Base-by-base conservation (phyloP, 768 basidiomycete genomes). In the Xerocomus potaroensis region DNA sequence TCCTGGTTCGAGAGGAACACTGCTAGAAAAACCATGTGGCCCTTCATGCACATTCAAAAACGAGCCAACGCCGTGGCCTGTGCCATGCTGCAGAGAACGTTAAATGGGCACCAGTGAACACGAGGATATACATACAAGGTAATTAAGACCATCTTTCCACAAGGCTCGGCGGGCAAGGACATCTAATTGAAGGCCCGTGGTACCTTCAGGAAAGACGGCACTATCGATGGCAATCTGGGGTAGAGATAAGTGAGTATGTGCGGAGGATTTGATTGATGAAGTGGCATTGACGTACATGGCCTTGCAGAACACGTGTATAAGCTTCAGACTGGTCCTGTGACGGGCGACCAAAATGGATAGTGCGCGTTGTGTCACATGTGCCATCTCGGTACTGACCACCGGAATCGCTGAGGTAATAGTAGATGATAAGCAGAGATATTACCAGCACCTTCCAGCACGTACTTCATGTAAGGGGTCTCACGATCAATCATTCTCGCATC, bases 301-400 rank as follows among this genome's bases (percentile, higher is more conserved):
- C 95, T 69, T 99, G 96, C 47, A 99, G 65, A 34, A 98, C 96
- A 37, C 92, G 77, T 24, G 96, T 99, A 67, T 83, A 99, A 1
- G 95, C 92, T 54, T 93, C 87, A 62, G 81, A 84, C 63, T 91
- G 84, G 52, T 91, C 86, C n/a, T 73, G 50, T n/a, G 84, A 81
- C 7, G 89, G 88, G n/a, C 83, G 78, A 33, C 92, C 91, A 60
- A 94, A 90, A 69, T 91, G 88, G 23, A 91, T 68, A 1, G 88
- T 90, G 40, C 87, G 78, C 12, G 85, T 87, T 21, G 84, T 88
- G 60, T 90, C 84, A 66, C 84, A 87, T 9, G 95, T 98, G 5
- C 92, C 94, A 59, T 97, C 94, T 52, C 76, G 72, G 64, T 87
- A 91, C 62, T 92, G 85, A 5, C 84, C 92, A 38, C 95, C 95